Base-by-base conservation (phyloP, 2,329 filamentous ascomycete genomes). In the Westerdykella ornata region DNA sequence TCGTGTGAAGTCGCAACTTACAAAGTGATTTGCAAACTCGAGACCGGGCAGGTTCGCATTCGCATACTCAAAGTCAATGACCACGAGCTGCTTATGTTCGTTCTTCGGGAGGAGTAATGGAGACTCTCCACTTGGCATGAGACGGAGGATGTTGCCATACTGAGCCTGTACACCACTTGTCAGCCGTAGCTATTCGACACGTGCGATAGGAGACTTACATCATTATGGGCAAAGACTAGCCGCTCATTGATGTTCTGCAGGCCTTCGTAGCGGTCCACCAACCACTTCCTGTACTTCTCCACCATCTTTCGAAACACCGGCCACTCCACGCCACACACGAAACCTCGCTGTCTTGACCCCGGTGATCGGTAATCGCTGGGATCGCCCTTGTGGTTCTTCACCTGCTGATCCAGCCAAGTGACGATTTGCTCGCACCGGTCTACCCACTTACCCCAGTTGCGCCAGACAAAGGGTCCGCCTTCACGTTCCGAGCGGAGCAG, bases 31-130 rank as follows among this genome's bases (percentile, higher is more conserved):
- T 43, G 88, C 92, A 62, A 98, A 97, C 66, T 98, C 92, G 13
- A 88, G 74, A 1, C 88, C 92, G 0, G 81, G 81, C 0, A 82
- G 75, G 62, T 97, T 98, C 43, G 90, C 88, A 2, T 83, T 89
- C 1, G 92, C 85, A 62, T 98, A 98, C 60, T 98, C 92, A 57
- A 98, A 98, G 64, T 98, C 92, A 58, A 98, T 98, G 49, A 98
- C 92, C 13, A 97, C 78, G 12, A 98, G 78, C 67, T 94, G 90
- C 66, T 94, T 97, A 70, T 98, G 92, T 53, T 90, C 82, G 66
- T 97, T 97, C 44, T 85, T 82, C 0, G 92, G 88, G 37, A 92
- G 78, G 9, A 96, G 75, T 6, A 97, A 77, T 0, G 90, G 92
- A 0, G 89, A 96, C 54, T 88, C 83, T 37, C 74, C 75, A 30